Conservation (phyloP, 805 yeast genomes). For the Candida namnaoensis region DNA sequence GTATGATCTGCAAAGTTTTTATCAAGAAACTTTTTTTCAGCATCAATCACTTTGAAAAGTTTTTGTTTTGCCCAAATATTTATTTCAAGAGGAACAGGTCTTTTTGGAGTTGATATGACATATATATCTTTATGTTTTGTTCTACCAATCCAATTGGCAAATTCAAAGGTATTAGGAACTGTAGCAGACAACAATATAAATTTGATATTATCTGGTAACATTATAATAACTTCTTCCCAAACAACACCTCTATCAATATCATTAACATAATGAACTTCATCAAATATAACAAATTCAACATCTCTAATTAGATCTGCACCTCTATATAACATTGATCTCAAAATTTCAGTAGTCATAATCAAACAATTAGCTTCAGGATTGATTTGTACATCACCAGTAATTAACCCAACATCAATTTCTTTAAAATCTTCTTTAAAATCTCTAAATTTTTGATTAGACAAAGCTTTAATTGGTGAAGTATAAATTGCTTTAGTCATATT, state of each 20-base stretch:
- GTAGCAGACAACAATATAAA: slow-evolving; percentile 90
- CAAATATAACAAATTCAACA: slow-evolving; percentile 95
- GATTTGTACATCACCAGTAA: slow-evolving; percentile 97
- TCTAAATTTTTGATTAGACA: slow-evolving; percentile 84
- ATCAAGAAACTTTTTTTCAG: slow-evolving; percentile 62
- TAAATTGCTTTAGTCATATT: slow-evolving; percentile 96
- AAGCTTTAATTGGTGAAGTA: slow-evolving; percentile 91
- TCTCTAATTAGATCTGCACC: slow-evolving; percentile 96
- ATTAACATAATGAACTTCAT: slow-evolving; percentile 96
- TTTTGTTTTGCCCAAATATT: slow-evolving; percentile 76
- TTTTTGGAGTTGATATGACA: slow-evolving; percentile 90
- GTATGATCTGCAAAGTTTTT: slow-evolving; percentile 54
- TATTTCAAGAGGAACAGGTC: slow-evolving; percentile 94
- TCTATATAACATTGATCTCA: slow-evolving; percentile 89
- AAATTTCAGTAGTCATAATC: slow-evolving; percentile 96
- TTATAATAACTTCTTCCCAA: slow-evolving; percentile 98
- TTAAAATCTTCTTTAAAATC: slow-evolving; percentile 76
- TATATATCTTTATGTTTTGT: slow-evolving; percentile 94
- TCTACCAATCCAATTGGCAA: slow-evolving; percentile 98
- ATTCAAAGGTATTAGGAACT: slow-evolving; percentile 96
- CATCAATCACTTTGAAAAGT: slow-evolving; percentile 64
- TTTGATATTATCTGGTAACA: slow-evolving; percentile 95
- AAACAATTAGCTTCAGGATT: slow-evolving; percentile 94
- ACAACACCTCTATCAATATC: slow-evolving; percentile 97
- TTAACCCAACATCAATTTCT: slow-evolving; percentile 82